A percentile compares a stretch with the other conserved stretches of the same genome.
These are phyloP conservation scores for Carex arenaria DNA, from an alignment of 202 grass and related monocot species.

Conservation along the genomic window DNA sequence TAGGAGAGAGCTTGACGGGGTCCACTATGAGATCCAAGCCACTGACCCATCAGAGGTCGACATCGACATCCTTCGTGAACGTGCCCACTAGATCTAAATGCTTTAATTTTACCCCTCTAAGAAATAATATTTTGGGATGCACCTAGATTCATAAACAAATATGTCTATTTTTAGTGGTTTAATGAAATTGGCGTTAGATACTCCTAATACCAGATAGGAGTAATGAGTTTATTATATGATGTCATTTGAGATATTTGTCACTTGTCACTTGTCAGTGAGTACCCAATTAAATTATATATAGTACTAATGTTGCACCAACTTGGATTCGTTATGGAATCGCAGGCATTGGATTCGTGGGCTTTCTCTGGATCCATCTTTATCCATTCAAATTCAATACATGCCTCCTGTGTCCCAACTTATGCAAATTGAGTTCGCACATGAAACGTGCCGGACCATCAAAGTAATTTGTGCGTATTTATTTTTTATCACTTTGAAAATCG, in stretches of 20 bases:
- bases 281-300: background rate
- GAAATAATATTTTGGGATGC: constrained; percentile 1
- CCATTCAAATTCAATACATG: no score
- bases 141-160: background rate
- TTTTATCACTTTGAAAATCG: no score
- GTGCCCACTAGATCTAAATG: constrained; percentile 49
- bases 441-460: no score
- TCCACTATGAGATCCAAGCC: constrained; percentile 89
- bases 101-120: background rate
- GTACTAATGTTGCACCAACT: background rate
- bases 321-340: background rate
- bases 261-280: background rate
- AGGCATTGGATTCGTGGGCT: background rate
- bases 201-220: background rate
- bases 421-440: no score
- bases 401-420: no score
- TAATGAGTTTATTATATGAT: background rate
- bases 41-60: constrained; percentile 75
- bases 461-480: no score
- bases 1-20: constrained; percentile 66
- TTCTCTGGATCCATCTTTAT: background rate
- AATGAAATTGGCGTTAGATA: constrained; percentile 28
- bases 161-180: constrained; percentile 4
- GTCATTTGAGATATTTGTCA: background rate
- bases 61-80: constrained; percentile 52